These are phyloP conservation scores for Xylaria palmicola DNA, from an alignment of 495 filamentous ascomycete species.

Conservation along the genomic window DNA sequence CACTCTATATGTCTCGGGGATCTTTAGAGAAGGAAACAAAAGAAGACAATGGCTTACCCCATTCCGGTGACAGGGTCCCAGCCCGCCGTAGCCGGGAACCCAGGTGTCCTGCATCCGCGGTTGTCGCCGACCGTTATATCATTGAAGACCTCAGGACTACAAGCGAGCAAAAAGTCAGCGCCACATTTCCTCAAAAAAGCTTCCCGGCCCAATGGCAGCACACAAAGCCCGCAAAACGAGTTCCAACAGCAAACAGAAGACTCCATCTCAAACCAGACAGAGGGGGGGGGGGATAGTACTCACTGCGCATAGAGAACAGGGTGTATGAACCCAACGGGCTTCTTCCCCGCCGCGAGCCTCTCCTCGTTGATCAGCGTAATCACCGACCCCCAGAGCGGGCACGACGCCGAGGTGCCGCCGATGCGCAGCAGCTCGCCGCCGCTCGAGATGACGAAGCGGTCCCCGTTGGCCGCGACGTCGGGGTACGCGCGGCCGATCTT, in stretches of 20 bases:
- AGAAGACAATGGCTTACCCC: conserved; percentile 34
- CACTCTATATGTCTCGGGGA: conserved; percentile 4
- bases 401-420: conserved; percentile 35
- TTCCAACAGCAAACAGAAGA: background rate
- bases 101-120: conserved; percentile 55
- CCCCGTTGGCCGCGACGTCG: conserved; percentile 59
- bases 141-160: conserved; percentile 52
- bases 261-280: too few species aligned
- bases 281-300: background rate
- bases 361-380: conserved; percentile 65
- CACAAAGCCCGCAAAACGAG: conserved; percentile 21
- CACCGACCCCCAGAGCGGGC: conserved; percentile 43
- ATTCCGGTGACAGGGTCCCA: conserved; percentile 66
- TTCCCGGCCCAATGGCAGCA: too few species aligned
- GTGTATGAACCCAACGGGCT: conserved; percentile 62
- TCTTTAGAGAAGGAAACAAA: background rate
- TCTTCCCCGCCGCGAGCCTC: conserved; percentile 52
- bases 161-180: background rate
- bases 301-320: conserved; percentile 41
- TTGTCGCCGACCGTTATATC: conserved; percentile 62
- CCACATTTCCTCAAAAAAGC: too few species aligned
- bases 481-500: conserved; percentile 59
- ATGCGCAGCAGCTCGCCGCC: conserved; percentile 48
- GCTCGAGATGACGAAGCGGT: conserved; percentile 53
- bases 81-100: conserved; percentile 50